A percentile compares a stretch with the other conserved stretches of the same genome.
These are phyloP conservation scores for Musa beccarii DNA, from an alignment of 176 grass and related monocot genomes.

Conservation along the genomic window DNA sequence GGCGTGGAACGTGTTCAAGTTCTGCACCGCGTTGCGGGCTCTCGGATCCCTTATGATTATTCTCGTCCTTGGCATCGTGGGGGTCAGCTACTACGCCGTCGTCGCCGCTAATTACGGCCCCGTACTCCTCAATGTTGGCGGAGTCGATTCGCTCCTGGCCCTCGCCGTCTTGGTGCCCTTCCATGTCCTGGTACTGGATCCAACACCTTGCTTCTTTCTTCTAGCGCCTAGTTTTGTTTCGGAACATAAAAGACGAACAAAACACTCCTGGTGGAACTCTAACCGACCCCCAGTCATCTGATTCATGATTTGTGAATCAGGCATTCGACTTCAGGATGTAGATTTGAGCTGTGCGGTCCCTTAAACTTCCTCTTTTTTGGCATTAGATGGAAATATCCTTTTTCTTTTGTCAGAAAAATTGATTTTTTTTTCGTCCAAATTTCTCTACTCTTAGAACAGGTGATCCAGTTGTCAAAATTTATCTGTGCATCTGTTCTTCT, in stretches of 20 bases:
- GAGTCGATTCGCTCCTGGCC: slow-evolving; percentile 26
- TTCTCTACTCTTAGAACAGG: no score
- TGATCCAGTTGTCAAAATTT: no score
- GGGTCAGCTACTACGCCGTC: slow-evolving; percentile 76
- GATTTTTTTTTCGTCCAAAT: no score
- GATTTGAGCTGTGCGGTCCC: no score
- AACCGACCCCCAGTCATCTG: slow-evolving; percentile 21
- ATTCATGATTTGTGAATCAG: no score
- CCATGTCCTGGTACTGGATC: slow-evolving; percentile 54
- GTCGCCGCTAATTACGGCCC: slow-evolving; percentile 80
- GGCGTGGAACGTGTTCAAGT: slow-evolving; percentile 93
- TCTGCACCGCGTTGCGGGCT: slow-evolving; percentile 79
- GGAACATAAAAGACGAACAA: no score
- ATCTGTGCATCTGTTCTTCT: no score
- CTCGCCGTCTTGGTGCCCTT: slow-evolving; percentile 60
- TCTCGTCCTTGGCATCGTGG: slow-evolving; percentile 72
- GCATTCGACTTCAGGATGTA: no score
- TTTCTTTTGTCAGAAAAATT: no score
- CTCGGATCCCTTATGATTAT: slow-evolving; percentile 93
- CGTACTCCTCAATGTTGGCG: slow-evolving; percentile 32
- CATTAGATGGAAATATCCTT: no score
- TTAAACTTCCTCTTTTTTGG: no score
- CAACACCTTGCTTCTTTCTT: neutral
- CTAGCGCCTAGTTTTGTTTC: no score
- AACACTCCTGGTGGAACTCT: neutral